Conservation (phyloP, 805 yeast species). For the Citeromyces matritensis region DNA sequence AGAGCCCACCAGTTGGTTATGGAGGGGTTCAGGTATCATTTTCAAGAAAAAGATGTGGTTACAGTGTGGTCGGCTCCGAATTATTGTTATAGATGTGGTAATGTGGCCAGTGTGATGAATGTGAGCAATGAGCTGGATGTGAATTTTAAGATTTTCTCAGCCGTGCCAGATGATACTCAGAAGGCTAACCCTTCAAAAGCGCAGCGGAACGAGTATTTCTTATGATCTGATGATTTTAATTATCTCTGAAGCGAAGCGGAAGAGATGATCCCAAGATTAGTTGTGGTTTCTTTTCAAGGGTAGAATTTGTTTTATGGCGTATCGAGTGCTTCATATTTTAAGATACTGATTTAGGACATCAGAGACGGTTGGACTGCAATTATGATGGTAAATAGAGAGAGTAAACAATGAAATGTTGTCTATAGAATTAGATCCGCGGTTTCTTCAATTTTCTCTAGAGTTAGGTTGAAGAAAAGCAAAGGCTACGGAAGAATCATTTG, state of each 20-base stretch:
- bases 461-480: too few species aligned
- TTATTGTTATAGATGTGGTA: constrained; percentile 95
- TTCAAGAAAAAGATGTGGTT: constrained; percentile 90
- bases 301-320: too few species aligned
- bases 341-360: not conserved
- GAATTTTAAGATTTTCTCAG: constrained; percentile 84
- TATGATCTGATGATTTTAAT: constrained; percentile 6
- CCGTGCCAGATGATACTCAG: constrained; percentile 73
- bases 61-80: constrained; percentile 98
- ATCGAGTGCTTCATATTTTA: not conserved
- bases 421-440: too few species aligned
- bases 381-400: too few species aligned
- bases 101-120: constrained; percentile 96
- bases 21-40: constrained; percentile 97
- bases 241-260: not conserved
- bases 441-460: too few species aligned
- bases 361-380: too few species aligned
- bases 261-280: too few species aligned
- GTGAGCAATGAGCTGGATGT: constrained; percentile 80
- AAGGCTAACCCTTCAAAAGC: constrained; percentile 18
- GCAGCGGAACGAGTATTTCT: constrained; percentile 20
- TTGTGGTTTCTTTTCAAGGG: too few species aligned
- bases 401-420: too few species aligned
- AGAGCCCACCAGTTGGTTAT: constrained; percentile 96
- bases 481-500: too few species aligned